Evolutionary conservation across 306 rosid genomes (phyloP), one percentile per base, ranked within the genome.

Genomic region (Lathyrus oleraceus): DNA sequence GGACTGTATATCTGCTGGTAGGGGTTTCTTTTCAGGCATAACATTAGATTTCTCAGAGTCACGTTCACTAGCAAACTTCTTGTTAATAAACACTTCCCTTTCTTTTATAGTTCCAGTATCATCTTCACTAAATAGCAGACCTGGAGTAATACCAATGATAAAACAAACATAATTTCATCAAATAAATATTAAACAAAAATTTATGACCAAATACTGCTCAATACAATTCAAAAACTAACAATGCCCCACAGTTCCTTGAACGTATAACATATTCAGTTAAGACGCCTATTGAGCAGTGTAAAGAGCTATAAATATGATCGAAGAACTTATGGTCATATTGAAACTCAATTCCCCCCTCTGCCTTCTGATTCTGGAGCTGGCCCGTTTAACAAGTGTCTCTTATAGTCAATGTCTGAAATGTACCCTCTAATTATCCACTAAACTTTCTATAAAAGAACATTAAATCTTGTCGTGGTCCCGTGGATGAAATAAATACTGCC

Each of bases 71-170:
- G 73, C 42, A 28, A 88, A 58, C 42, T 65, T 76, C 72, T 52
- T 40, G 10, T 48, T 70, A 48, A 59, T 42, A 72, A 11, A 72
- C 47, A n/a, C 64, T 53, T 70, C 71, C 54, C 47, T 78, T 64
- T 78, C 86, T 44, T 73, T 69, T 67, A 65, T 67, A 48, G 73
- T 70, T 67, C 70, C 90, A 69, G 38, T 75, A 69, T 84, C 88
- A 69, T 85, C 95, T 39, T 88, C 91, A 57, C 79, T 68, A 69
- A 63, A 65, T 32, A 84, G 83, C 25, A 43, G 59, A 69, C 84
- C 98, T 88, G 79, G 53, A 51, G 63, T 54, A 61, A 39, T 15
- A 53, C 66, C 56, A 71, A 76, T 9, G 16, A 68, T 45, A 65
- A 82, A 17, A 63, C 15, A 69, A 53, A n/a, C n/a, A n/a, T 19